Evolutionary conservation across 78 protist genomes (phyloP).

Genomic region (Dictyostelium purpureum): DNA sequence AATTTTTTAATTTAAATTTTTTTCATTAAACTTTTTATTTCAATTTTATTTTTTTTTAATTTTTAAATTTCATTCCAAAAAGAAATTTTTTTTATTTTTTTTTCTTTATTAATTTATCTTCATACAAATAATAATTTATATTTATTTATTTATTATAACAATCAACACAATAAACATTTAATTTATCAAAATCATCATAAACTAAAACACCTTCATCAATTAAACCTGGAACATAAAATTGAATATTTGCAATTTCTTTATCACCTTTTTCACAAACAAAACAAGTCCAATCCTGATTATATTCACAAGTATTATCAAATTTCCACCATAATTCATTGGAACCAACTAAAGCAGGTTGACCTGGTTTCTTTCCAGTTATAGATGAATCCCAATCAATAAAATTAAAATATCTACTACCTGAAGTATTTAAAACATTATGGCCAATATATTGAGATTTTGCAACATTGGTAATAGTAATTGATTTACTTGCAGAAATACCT

Average conservation of each 20-base stretch:
- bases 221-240: slow-evolving; percentile 22
- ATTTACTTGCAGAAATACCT: slow-evolving; percentile 37
- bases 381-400: slow-evolving; percentile 70
- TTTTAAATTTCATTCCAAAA: no score
- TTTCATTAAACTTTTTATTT: no score
- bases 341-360: background rate
- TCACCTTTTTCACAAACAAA: slow-evolving; percentile 1
- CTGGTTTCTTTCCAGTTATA: background rate
- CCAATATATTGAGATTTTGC: background rate
- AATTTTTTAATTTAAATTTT: no score
- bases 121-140: no score
- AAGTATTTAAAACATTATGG: slow-evolving; percentile 18
- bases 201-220: slow-evolving; percentile 11
- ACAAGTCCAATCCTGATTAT: background rate
- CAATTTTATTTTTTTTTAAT: no score
- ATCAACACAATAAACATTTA: no score
- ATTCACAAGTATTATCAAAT: slow-evolving; percentile 18
- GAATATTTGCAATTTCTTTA: slow-evolving; percentile 6
- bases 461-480: slow-evolving; percentile 19
- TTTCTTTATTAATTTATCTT: no score
- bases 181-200: background rate
- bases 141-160: no score
- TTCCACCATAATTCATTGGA: slow-evolving; percentile 22
- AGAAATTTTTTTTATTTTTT: no score
- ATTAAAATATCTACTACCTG: slow-evolving; percentile 41